These are phyloP conservation scores for Venturia pyrina DNA, from an alignment of 2,329 filamentous ascomycete genomes.

Conservation along the genomic window DNA sequence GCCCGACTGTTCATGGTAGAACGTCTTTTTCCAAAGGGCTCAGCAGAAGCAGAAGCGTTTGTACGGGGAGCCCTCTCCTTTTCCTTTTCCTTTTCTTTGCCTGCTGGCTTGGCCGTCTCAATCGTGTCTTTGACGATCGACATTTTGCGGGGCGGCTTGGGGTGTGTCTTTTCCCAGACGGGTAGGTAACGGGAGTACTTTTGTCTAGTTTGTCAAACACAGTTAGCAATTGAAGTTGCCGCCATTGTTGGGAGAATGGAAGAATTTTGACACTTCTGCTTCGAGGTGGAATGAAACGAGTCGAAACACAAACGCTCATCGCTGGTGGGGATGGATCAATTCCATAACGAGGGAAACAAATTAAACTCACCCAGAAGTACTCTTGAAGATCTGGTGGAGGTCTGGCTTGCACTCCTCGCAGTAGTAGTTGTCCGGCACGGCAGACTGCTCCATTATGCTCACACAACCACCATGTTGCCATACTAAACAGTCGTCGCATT, in stretches of 20 bases:
- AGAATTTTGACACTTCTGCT: neutral
- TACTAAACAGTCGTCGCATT: constrained; percentile 95
- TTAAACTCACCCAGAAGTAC: constrained; percentile 70
- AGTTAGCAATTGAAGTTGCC: constrained; percentile 1
- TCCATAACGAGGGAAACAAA: constrained; percentile 15
- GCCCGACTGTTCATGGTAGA: constrained; percentile 98
- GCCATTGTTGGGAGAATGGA: neutral
- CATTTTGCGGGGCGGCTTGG: constrained; percentile 49
- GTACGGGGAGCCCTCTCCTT: constrained; percentile 30
- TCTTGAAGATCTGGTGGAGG: constrained; percentile 72
- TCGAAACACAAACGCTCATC: constrained; percentile 17
- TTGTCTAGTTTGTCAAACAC: constrained; percentile 35
- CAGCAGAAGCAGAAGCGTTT: constrained; percentile 34
- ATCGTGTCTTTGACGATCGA: constrained; percentile 56
- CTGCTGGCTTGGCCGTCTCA: constrained; percentile 43
- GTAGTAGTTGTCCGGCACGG: constrained; percentile 93
- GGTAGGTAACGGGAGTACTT: constrained; percentile 56
- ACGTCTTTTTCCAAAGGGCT: constrained; percentile 65
- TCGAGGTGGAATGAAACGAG: constrained; percentile 3
- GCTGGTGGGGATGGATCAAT: constrained; percentile 15
- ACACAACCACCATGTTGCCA: constrained; percentile 99
- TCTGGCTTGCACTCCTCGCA: constrained; percentile 92
- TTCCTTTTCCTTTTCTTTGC: constrained; percentile 43
- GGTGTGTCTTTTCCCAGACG: constrained; percentile 40
- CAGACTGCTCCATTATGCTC: constrained; percentile 87